Percentiles rank a stretch among this genome's conserved stretches.
Evolutionary conservation across 441 rosid genomes (phyloP).

Genomic region (Erodium texanum): DNA sequence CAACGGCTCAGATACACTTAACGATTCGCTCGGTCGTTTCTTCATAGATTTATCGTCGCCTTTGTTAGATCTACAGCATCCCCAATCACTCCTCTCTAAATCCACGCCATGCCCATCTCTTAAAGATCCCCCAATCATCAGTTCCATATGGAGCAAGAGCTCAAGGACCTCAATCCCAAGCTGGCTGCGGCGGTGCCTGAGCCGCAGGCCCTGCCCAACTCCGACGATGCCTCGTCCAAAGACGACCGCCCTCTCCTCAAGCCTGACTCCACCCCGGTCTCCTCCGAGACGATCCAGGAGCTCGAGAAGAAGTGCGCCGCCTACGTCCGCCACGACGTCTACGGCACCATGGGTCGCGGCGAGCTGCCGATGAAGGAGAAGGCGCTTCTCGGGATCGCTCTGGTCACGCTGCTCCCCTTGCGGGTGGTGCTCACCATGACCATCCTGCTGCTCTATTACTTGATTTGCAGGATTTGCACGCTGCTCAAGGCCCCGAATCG

Average conservation of each 20-base stretch:
- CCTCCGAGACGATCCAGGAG: slow-evolving; percentile 45
- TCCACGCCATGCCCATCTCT: background rate
- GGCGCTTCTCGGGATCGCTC: slow-evolving; percentile 44
- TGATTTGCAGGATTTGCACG: slow-evolving; percentile 75
- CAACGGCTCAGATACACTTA: background rate
- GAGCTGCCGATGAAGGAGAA: slow-evolving; percentile 66
- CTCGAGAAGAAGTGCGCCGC: slow-evolving; percentile 85
- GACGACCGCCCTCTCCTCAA: slow-evolving; percentile 82
- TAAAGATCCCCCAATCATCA: background rate
- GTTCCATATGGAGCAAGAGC: slow-evolving; percentile 11
- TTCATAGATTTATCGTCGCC: background rate
- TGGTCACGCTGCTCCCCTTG: slow-evolving; percentile 63
- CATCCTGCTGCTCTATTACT: slow-evolving; percentile 52
- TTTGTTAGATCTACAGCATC: background rate
- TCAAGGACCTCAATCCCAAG: slow-evolving; percentile 13
- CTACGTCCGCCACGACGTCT: slow-evolving; percentile 65
- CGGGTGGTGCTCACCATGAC: slow-evolving; percentile 47
- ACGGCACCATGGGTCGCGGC: slow-evolving; percentile 87
- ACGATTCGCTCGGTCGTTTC: background rate
- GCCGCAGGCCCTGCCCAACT: slow-evolving; percentile 2
- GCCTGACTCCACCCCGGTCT: slow-evolving; percentile 36
- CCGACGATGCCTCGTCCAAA: background rate
- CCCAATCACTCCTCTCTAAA: background rate
- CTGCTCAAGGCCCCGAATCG: slow-evolving; percentile 61
- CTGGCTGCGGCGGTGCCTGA: background rate